Conservation (phyloP, 2,329 filamentous ascomycete species). For the Leptographium wingfieldii region DNA sequence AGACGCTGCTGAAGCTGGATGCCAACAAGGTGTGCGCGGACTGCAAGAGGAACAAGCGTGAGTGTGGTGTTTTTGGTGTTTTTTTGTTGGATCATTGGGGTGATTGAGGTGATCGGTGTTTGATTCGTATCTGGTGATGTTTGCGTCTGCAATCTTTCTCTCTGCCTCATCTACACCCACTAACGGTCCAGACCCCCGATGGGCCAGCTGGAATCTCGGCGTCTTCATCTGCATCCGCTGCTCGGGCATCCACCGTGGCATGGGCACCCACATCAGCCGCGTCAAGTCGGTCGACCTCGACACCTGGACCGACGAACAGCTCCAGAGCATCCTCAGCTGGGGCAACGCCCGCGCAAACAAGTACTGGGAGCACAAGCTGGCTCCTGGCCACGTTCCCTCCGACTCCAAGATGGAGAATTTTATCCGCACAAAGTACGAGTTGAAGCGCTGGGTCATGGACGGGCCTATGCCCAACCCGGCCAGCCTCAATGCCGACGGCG, state of each 20-base stretch:
- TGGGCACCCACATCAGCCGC: conserved; percentile 96
- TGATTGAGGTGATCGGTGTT: no score
- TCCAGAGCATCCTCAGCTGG: conserved; percentile 89
- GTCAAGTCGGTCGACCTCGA: conserved; percentile 98
- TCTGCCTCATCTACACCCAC: not conserved
- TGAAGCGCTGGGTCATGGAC: conserved; percentile 99
- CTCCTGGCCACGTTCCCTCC: conserved; percentile 79
- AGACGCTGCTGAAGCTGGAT: conserved; percentile 87
- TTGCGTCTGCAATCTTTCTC: not conserved
- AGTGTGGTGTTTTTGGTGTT: conserved; percentile 19
- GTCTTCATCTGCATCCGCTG: conserved; percentile 97
- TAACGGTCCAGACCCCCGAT: conserved; percentile 64
- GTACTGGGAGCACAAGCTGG: conserved; percentile 96
- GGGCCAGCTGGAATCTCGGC: conserved; percentile 97
- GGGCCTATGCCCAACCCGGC: conserved; percentile 88
- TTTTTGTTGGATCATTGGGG: no score
- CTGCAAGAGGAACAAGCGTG: conserved; percentile 98
- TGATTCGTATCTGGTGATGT: no score
- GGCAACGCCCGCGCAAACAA: conserved; percentile 95
- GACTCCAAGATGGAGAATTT: conserved; percentile 99
- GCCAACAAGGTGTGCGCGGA: conserved; percentile 94
- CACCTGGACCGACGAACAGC: conserved; percentile 96
- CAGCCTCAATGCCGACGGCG: conserved; percentile 68
- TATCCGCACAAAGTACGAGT: conserved; percentile 96
- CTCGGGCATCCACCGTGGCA: conserved; percentile 94